A percentile compares a stretch with the other conserved stretches of the same genome.
Conservation (phyloP, 495 filamentous ascomycete species). For the Penicillium waksmanii region DNA sequence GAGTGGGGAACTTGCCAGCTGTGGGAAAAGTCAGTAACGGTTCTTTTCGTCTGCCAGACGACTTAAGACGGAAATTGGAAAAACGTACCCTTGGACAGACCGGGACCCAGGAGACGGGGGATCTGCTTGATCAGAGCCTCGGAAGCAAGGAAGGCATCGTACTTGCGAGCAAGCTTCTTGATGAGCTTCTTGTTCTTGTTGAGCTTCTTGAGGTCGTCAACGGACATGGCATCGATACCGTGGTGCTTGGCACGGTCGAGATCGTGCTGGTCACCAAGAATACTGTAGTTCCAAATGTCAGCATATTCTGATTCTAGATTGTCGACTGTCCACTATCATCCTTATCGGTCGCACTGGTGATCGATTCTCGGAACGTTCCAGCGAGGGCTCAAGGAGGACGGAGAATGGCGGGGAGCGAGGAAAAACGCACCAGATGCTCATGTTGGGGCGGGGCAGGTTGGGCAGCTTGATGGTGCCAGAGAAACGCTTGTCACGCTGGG, state of each 20-base stretch:
- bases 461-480: constrained; percentile 96
- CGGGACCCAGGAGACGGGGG: constrained; percentile 96
- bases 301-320: neutral
- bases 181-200: constrained; percentile 99
- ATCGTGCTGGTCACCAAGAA: constrained; percentile 99
- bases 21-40: constrained; percentile 26
- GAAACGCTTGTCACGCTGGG: constrained; percentile 99
- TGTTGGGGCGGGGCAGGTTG: constrained; percentile 85
- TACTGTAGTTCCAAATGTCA: constrained; percentile 50
- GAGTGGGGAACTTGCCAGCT: constrained; percentile 99
- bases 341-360: neutral
- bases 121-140: constrained; percentile 99
- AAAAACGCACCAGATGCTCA: constrained; percentile 80
- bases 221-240: constrained; percentile 94
- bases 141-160: constrained; percentile 98
- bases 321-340: neutral
- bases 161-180: constrained; percentile 99
- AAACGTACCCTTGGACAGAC: constrained; percentile 90
- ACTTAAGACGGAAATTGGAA: neutral
- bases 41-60: neutral
- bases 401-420: neutral
- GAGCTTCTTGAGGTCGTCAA: constrained; percentile 99
- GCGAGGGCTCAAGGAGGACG: neutral
- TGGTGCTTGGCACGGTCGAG: constrained; percentile 99
- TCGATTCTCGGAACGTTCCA: neutral